These are phyloP conservation scores for Pseudozyma pruni DNA, from an alignment of 1,284 basidiomycete species.

Conservation along the genomic window DNA sequence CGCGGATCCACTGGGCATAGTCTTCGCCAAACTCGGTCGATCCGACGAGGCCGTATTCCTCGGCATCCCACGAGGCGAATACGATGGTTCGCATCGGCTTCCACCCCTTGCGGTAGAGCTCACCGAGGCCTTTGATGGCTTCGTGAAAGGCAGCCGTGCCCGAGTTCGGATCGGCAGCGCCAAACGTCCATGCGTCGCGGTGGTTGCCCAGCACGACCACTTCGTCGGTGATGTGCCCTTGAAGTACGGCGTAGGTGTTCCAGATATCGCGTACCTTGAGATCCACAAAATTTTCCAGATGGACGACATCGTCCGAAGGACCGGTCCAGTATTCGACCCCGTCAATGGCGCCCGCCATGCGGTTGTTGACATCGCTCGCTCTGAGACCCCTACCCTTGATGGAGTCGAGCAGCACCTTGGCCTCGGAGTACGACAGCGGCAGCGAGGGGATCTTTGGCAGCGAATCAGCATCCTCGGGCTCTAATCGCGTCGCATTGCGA, in stretches of 20 bases:
- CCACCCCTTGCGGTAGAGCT: constrained; percentile 81
- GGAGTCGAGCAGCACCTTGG: constrained; percentile 69
- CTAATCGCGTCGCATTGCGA: constrained; percentile 78
- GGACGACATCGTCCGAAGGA: constrained; percentile 52
- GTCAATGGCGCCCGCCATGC: constrained; percentile 70
- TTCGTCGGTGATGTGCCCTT: constrained; percentile 82
- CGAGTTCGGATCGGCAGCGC: constrained; percentile 83
- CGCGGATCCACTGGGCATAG: constrained; percentile 81
- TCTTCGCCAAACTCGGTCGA: constrained; percentile 91
- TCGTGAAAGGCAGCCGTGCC: constrained; percentile 88
- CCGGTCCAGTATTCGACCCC: constrained; percentile 72
- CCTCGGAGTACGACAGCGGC: constrained; percentile 72
- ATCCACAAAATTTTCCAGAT: constrained; percentile 53
- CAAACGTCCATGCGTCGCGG: constrained; percentile 67
- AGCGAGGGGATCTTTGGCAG: constrained; percentile 85
- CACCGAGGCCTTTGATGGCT: constrained; percentile 82
- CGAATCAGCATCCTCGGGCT: constrained; percentile 73
- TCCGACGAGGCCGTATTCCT: constrained; percentile 90
- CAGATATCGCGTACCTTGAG: constrained; percentile 67
- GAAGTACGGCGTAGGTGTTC: constrained; percentile 90
- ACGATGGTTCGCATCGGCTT: constrained; percentile 86
- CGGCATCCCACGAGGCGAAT: constrained; percentile 92
- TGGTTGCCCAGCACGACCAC: constrained; percentile 81
- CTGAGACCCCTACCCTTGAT: constrained; percentile 70
- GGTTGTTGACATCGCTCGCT: constrained; percentile 73